These are phyloP conservation scores for Thinopyrum obtusiflorum DNA, from an alignment of 202 grass and related monocot species.

Conservation along the genomic window DNA sequence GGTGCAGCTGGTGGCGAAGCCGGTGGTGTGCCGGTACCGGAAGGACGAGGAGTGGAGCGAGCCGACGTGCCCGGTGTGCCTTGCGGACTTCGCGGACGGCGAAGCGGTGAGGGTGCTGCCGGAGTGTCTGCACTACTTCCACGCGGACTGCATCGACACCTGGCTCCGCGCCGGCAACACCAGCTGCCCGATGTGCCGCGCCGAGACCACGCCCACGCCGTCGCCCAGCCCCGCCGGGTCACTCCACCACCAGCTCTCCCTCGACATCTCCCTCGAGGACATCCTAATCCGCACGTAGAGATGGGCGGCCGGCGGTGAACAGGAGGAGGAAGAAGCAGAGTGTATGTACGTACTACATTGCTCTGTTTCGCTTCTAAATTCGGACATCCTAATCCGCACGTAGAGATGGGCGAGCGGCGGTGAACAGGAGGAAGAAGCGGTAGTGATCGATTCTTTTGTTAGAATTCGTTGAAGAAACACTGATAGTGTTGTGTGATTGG, in stretches of 20 bases:
- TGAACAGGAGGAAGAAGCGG: no score
- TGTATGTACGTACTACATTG: neutral
- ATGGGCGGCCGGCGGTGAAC: neutral
- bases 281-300: slow-evolving; percentile 16
- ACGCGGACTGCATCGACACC: slow-evolving; percentile 58
- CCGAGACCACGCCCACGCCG: slow-evolving; percentile 42
- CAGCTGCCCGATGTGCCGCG: slow-evolving; percentile 62
- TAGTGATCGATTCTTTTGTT: neutral
- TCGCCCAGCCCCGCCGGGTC: neutral
- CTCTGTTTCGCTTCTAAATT: neutral
- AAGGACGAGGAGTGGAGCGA: slow-evolving; percentile 37
- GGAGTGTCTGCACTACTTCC: slow-evolving; percentile 65
- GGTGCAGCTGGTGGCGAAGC: slow-evolving; percentile 9
- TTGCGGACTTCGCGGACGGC: slow-evolving; percentile 54
- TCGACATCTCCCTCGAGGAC: slow-evolving; percentile 40
- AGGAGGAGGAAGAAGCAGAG: slow-evolving; percentile 10
- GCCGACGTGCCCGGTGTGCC: slow-evolving; percentile 53
- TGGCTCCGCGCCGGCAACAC: slow-evolving; percentile 46
- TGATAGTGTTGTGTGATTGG: neutral
- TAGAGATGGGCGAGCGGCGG: no score
- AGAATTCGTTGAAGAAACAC: neutral
- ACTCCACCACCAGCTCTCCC: slow-evolving; percentile 5
- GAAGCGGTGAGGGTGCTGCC: slow-evolving; percentile 50
- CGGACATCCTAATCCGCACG: neutral
- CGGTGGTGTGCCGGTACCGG: slow-evolving; percentile 37